phyloP scores from a whole-genome alignment of 2,329 filamentous ascomycete genomes.

The Thielaviopsis populi region DNA sequence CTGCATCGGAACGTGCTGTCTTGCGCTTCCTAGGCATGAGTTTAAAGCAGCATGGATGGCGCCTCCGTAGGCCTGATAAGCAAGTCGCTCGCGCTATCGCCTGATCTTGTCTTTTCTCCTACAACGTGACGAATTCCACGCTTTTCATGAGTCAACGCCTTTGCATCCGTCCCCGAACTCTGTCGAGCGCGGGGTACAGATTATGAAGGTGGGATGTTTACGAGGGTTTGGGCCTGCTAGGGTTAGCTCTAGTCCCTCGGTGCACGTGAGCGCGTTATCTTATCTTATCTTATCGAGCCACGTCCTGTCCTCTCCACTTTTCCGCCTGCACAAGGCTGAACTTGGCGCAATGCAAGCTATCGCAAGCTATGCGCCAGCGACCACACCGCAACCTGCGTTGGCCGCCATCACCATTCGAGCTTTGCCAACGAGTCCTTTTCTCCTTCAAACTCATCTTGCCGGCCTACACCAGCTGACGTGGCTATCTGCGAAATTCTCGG shows the following conservation, averaged over 20 bases:
- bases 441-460: too few relatives aligned
- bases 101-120: neutral
- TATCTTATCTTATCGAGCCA: too few relatives aligned
- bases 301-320: neutral
- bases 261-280: neutral
- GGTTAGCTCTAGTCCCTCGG: neutral
- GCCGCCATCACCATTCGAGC: neutral
- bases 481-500: too few relatives aligned
- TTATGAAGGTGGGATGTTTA: neutral
- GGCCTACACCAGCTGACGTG: too few relatives aligned
- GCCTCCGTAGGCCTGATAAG: neutral
- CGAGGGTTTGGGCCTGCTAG: neutral
- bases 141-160: neutral
- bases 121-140: neutral
- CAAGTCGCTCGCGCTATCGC: neutral
- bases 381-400: neutral
- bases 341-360: neutral
- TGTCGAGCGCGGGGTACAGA: neutral
- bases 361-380: constrained; percentile 14
- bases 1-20: constrained; percentile 12
- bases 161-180: neutral
- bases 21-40: too few relatives aligned
- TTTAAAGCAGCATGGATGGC: neutral
- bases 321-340: neutral
- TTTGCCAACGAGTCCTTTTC: neutral